Percentiles rank a stretch among this genome's conserved stretches.
Conservation (phyloP, 176 grass and related monocot genomes). For the Triticum urartu region DNA sequence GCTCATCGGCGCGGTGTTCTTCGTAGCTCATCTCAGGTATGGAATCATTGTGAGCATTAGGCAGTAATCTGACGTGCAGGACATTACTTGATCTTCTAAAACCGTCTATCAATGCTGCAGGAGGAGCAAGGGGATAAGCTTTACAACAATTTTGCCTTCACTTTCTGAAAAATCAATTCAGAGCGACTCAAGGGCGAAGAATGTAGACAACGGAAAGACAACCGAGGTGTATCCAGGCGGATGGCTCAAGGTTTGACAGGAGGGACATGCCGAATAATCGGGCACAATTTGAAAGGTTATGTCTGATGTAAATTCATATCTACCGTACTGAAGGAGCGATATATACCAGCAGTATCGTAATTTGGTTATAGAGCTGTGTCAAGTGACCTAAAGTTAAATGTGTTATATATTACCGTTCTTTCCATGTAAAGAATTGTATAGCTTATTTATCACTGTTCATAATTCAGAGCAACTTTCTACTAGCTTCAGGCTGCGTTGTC, state of each 20-base stretch:
- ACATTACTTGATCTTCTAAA: background rate
- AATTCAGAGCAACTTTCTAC: background rate
- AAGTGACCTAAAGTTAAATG: conserved; percentile 15
- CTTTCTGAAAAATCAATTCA: conserved; percentile 36
- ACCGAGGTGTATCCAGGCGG: conserved; percentile 38
- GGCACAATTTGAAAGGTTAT: background rate
- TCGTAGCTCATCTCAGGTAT: conserved; percentile 62
- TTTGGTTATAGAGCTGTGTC: background rate
- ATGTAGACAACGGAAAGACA: conserved; percentile 19
- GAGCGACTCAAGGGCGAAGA: conserved; percentile 23
- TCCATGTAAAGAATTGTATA: conserved; percentile 29
- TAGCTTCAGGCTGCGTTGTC: background rate
- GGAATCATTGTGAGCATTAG: background rate
- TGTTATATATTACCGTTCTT: background rate
- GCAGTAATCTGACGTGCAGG: background rate
- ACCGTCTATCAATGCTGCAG: conserved; percentile 20
- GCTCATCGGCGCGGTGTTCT: conserved; percentile 43
- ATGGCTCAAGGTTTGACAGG: conserved; percentile 45
- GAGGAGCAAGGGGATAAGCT: conserved; percentile 44
- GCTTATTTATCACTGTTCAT: background rate
- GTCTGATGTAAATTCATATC: background rate
- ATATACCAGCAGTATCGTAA: background rate
- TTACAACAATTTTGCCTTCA: conserved; percentile 31
- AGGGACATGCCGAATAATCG: background rate
- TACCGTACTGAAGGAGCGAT: background rate